Evolutionary conservation across 192 early-diverging fungal genomes (phyloP), one percentile per base, ranked within the genome.

Genomic region (Backusella australiensis): DNA sequence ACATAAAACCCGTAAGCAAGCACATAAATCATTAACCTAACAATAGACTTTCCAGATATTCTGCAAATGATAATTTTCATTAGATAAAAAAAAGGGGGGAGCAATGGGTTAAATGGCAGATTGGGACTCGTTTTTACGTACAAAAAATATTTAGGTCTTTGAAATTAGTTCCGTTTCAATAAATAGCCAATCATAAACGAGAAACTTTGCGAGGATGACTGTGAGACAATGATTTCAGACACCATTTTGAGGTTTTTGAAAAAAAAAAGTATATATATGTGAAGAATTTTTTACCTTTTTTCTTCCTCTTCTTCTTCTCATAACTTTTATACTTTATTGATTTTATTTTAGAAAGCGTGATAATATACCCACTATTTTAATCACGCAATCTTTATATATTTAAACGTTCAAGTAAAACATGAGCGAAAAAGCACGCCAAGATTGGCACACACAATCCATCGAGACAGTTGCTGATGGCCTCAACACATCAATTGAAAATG

Each of bases 401-500:
- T 29, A 6, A 49, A 32, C 56, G 21, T 63, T 63, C 12, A 23
- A 29, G 21, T 32, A 52, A 23, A 56, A 63, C 12, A 68, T 68
- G 67, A 36, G 19, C 15, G 67, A 68, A 68, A 68, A 34, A 68
- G 14, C 15, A 68, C 26, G 14, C 15, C 19, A 53, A 3, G 6
- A 73, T 73, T 73, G 72, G 72, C 74, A 75, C 38, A 67, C 74
- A 15, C 35, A 75, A 41, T n/a, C 65, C 8, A 75, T 75, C n/a
- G 63, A 75, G 21, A 39, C 44, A 17, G 63, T 46, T 34, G 38
- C 41, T 5, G 52, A 67, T 34, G 3, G 9, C 5, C 26, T 75
- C 21, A 14, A 34, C 6, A 75, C 74, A 8, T 42, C 23, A n/a
- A 9, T 67, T 8, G 59, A 65, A 2, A 32, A 36, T 2, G 90